Evolutionary conservation across 2,329 filamentous ascomycete genomes (phyloP).

Genomic region (Neofusicoccum umdonicola): DNA sequence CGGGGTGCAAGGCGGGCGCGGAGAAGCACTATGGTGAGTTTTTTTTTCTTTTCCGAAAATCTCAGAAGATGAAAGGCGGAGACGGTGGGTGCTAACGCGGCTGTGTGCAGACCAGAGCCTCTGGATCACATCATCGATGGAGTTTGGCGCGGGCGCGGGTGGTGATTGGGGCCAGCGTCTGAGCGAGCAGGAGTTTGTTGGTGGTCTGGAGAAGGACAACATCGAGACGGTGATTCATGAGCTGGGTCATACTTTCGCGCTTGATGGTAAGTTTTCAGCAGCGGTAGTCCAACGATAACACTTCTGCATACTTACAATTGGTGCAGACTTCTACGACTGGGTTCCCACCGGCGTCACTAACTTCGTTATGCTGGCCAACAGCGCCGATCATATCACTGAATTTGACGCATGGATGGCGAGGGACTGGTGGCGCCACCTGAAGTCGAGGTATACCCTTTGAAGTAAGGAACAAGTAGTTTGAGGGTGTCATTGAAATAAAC

Average conservation of each 20-base stretch:
- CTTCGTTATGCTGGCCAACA: conserved; percentile 50
- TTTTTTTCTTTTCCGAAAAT: not conserved
- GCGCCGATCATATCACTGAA: conserved; percentile 44
- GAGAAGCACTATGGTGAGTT: conserved; percentile 39
- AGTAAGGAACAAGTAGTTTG: too few species aligned
- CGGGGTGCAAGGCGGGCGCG: conserved; percentile 38
- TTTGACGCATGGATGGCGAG: conserved; percentile 52
- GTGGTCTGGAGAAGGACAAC: conserved; percentile 35
- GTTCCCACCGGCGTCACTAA: conserved; percentile 41
- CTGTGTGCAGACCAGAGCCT: conserved; percentile 40
- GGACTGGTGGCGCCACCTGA: conserved; percentile 46
- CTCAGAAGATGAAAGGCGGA: not conserved
- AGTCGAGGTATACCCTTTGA: conserved; percentile 23
- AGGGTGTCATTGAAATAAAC: too few species aligned
- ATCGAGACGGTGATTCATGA: conserved; percentile 49
- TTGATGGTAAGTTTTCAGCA: not conserved
- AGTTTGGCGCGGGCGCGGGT: conserved; percentile 40
- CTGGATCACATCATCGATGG: conserved; percentile 47
- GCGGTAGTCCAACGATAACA: not conserved
- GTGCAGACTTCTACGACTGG: conserved; percentile 44
- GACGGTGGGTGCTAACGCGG: not conserved
- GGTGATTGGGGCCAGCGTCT: conserved; percentile 50
- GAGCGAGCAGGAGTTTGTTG: conserved; percentile 45
- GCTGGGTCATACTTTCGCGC: not conserved
- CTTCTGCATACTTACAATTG: not conserved